Evolutionary conservation across 2,329 filamentous ascomycete species (phyloP).

Genomic region (Ampelomyces quisqualis): DNA sequence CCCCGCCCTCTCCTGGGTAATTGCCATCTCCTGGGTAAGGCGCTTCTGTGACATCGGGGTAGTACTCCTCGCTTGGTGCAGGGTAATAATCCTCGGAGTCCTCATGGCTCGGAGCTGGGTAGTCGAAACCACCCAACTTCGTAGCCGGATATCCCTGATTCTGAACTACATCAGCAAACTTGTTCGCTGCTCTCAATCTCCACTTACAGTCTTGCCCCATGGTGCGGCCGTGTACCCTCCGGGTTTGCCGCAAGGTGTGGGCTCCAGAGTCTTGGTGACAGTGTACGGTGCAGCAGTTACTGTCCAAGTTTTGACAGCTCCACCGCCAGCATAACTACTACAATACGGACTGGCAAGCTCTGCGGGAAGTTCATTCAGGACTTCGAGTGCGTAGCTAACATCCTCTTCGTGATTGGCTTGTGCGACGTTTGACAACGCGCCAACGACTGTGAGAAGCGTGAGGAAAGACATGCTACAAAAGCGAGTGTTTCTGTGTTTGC

Average conservation of each 20-base stretch:
- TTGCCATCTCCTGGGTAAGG: neutral
- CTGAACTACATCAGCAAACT: too few relatives aligned
- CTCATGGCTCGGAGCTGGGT: too few relatives aligned
- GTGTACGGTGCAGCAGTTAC: neutral
- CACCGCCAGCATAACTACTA: neutral
- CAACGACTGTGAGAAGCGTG: neutral
- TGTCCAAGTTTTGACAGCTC: neutral
- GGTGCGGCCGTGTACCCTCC: too few relatives aligned
- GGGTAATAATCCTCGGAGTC: neutral
- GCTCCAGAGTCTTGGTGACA: neutral
- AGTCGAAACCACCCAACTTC: too few relatives aligned
- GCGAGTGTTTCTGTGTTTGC: neutral
- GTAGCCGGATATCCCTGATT: too few relatives aligned
- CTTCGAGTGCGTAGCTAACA: neutral
- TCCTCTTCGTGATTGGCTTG: conserved; percentile 1
- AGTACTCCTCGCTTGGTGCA: neutral
- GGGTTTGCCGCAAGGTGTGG: too few relatives aligned
- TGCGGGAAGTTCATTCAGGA: conserved; percentile 1
- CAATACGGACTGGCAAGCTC: conserved; percentile 4
- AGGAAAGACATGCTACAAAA: conserved; percentile 1
- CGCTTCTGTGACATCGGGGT: neutral
- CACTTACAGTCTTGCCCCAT: too few relatives aligned
- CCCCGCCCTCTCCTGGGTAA: too few relatives aligned
- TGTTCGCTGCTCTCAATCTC: too few relatives aligned
- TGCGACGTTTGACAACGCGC: neutral